Base-by-base conservation (phyloP, 2,329 filamentous ascomycete species). In the Verticillium nonalfalfae region DNA sequence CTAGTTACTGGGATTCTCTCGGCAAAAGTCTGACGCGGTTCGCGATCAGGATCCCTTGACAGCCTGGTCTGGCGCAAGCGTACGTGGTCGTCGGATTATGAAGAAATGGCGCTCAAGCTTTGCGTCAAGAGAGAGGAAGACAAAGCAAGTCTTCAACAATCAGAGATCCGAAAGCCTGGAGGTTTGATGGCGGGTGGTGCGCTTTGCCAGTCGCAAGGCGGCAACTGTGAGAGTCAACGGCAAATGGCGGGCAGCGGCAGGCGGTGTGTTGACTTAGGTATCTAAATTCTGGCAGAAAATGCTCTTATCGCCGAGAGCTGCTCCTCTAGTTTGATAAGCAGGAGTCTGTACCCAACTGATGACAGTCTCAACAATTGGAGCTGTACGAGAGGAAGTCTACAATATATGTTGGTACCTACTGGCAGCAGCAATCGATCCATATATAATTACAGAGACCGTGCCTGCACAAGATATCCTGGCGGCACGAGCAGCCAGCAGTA, bases 211-310 rank as follows among this genome's bases (percentile, higher is more conserved):
- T 21, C 45, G 45, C 7, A 7, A 52, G 18, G 45, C 45, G n/a
- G 18, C 45, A 21, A 52, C 45, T 21, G 45, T 18, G 45, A 52
- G 11, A 45, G n/a, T 52, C 38, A 13, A 9, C 57, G 31, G 35
- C 13, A 21, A 50, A 58, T 31, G 39, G 50, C 33, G 57, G 26
- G 21, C 21, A 9, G 74, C 62, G 18, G 56, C 65, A 31, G 65
- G 59, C 61, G 45, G 45, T 52, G 45, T 52, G 18, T 18, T 11
- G 45, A 13, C 26, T 13, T 52, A 18, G 45, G 45, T n/a, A n/a
- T 13, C n/a, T 5, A 26, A 52, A 21, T 18, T 21, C 6, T 18
- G 45, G 45, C 45, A 52, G 45, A 52, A 52, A 52, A 18, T 52
- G 18, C 18, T 52, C 45, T 52, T 52, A 52, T 52, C 45, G 45